Percentiles rank a stretch among this genome's conserved stretches.
Conservation (phyloP, 176 grass and related monocot genomes). For the Typha latifolia region DNA sequence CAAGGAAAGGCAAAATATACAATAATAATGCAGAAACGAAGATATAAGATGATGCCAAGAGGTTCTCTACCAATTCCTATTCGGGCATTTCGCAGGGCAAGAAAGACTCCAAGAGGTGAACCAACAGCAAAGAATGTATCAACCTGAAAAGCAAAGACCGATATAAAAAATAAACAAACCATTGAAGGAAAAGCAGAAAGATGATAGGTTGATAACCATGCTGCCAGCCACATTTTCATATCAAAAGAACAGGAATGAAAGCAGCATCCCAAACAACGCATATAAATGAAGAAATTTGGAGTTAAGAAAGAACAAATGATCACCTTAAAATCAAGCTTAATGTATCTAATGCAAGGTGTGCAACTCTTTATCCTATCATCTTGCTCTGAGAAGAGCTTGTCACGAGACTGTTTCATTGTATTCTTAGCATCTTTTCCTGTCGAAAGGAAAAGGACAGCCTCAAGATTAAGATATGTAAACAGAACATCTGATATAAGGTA, state of each 20-base stretch:
- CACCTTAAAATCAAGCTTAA: slow-evolving; percentile 93
- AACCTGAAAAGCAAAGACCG: slow-evolving; percentile 44
- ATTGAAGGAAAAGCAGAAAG: slow-evolving; percentile 11
- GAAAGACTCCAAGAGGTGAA: slow-evolving; percentile 92
- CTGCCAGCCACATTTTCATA: slow-evolving; percentile 2
- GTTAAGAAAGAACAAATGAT: background rate
- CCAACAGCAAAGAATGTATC: slow-evolving; percentile 96
- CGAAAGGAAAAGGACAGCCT: background rate
- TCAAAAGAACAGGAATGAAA: slow-evolving; percentile 2
- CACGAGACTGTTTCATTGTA: background rate
- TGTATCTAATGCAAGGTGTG: slow-evolving; percentile 72
- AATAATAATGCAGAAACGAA: background rate
- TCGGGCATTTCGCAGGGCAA: slow-evolving; percentile 72
- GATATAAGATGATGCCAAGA: background rate
- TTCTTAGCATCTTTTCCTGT: slow-evolving; percentile 47
- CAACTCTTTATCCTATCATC: slow-evolving; percentile 40
- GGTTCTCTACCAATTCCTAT: slow-evolving; percentile 79
- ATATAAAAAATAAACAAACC: background rate
- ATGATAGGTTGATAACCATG: background rate
- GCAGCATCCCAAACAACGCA: no score
- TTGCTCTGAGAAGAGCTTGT: background rate
- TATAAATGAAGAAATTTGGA: background rate
- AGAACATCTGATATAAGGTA: no score
- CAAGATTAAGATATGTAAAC: no score
- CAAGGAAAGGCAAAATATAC: background rate